These are phyloP conservation scores for Coix lacrymajobi DNA, from an alignment of 176 grass and related monocot species.

Conservation along the genomic window DNA sequence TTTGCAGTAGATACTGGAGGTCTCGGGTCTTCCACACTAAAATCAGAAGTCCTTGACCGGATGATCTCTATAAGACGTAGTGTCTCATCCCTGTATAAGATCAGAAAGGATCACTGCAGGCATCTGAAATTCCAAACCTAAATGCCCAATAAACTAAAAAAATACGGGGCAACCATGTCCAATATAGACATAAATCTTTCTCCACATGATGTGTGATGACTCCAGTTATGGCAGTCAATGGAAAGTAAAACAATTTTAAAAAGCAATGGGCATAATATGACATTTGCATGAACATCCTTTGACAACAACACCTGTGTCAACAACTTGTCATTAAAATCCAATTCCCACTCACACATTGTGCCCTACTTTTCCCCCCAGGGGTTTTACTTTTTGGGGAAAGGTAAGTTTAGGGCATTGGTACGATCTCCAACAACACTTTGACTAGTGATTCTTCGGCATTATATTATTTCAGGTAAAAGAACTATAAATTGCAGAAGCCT, in stretches of 20 bases:
- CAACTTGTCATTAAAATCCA: background rate
- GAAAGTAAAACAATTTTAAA: background rate
- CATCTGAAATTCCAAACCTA: conserved; percentile 5
- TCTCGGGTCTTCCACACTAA: conserved; percentile 19
- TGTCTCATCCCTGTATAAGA: conserved; percentile 45
- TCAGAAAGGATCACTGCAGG: conserved; percentile 13
- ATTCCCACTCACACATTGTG: background rate
- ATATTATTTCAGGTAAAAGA: background rate
- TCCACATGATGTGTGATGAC: background rate
- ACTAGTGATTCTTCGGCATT: background rate
- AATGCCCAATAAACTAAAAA: conserved; percentile 1
- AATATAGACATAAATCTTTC: background rate
- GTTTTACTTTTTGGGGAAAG: background rate
- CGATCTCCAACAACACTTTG: background rate
- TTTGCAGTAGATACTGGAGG: conserved; percentile 14
- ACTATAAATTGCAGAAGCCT: background rate
- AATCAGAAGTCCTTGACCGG: conserved; percentile 41
- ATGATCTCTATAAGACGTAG: conserved; percentile 44
- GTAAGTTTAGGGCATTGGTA: background rate
- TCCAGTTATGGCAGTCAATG: background rate
- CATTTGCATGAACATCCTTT: background rate
- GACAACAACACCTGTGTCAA: background rate
- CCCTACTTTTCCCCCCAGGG: background rate
- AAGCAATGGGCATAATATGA: background rate
- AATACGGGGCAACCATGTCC: background rate